Evolutionary conservation across 306 rosid genomes (phyloP).

Genomic region (Trifolium subterraneum): DNA sequence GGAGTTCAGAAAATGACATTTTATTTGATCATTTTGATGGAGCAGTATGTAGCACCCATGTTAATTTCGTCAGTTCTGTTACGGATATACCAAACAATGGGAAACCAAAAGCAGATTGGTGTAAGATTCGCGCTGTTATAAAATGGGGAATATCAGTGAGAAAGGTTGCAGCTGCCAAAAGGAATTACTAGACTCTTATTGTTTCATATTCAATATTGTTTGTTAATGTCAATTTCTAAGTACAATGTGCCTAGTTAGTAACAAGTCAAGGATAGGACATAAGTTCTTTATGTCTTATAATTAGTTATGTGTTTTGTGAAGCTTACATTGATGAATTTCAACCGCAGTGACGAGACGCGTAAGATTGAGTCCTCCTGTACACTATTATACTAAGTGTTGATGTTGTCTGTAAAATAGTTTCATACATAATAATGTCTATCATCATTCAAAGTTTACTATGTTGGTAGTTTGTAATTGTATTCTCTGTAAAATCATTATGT

Average conservation of each 20-base stretch:
- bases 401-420: constrained; percentile 29
- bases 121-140: constrained; percentile 48
- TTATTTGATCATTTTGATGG: background rate
- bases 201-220: background rate
- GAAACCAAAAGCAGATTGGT: constrained; percentile 61
- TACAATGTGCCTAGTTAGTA: no score
- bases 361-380: constrained; percentile 28
- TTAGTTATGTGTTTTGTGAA: background rate
- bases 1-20: no score
- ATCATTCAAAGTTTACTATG: background rate
- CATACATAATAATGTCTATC: background rate
- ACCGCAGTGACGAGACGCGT: constrained; percentile 34
- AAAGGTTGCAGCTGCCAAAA: constrained; percentile 50
- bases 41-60: constrained; percentile 34
- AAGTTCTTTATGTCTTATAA: background rate
- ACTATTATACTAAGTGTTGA: background rate
- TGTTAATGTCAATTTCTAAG: no score
- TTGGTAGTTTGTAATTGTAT: background rate
- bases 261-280: no score
- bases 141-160: constrained; percentile 51
- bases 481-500: background rate
- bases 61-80: background rate
- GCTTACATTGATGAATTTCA: constrained; percentile 12
- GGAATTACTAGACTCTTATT: constrained; percentile 29
- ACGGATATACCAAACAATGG: constrained; percentile 35